A percentile compares a stretch with the other conserved stretches of the same genome.
These are phyloP conservation scores for Mikania micrantha DNA, from an alignment of 129 eudicot species.

Conservation along the genomic window DNA sequence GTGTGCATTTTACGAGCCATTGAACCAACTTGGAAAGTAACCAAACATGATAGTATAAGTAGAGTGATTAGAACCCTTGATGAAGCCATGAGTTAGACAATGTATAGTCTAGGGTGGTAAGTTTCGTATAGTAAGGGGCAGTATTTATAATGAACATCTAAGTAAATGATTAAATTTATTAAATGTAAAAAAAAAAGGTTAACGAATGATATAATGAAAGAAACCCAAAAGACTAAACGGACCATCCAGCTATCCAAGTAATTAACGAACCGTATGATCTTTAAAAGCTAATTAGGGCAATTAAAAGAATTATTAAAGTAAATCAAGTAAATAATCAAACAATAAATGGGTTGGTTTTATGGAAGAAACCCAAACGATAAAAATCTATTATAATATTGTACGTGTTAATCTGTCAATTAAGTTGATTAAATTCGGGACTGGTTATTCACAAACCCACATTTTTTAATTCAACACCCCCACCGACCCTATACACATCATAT, in stretches of 20 bases:
- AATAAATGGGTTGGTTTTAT: not conserved
- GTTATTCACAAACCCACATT: no score
- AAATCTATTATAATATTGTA: no score
- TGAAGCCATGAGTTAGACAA: constrained; percentile 16
- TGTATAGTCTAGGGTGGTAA: not conserved
- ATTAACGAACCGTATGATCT: not conserved
- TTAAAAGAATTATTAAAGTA: not conserved
- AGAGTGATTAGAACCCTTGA: constrained; percentile 11
- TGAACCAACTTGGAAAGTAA: not conserved
- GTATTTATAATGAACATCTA: not conserved
- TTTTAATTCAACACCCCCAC: no score
- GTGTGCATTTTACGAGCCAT: not conserved
- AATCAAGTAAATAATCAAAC: not conserved
- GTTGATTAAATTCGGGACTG: no score
- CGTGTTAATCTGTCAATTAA: no score
- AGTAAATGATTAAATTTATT: not conserved
- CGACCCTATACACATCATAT: no score
- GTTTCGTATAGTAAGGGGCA: not conserved
- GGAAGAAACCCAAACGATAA: constrained; percentile 27
- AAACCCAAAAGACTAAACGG: constrained; percentile 14
- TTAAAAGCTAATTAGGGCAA: not conserved
- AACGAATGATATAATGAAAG: constrained; percentile 10
- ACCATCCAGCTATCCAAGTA: no score
- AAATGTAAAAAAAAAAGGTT: not conserved
- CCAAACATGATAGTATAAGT: constrained; percentile 14